These are phyloP conservation scores for Penicillium angulare DNA, from an alignment of 495 filamentous ascomycete species.

Conservation along the genomic window DNA sequence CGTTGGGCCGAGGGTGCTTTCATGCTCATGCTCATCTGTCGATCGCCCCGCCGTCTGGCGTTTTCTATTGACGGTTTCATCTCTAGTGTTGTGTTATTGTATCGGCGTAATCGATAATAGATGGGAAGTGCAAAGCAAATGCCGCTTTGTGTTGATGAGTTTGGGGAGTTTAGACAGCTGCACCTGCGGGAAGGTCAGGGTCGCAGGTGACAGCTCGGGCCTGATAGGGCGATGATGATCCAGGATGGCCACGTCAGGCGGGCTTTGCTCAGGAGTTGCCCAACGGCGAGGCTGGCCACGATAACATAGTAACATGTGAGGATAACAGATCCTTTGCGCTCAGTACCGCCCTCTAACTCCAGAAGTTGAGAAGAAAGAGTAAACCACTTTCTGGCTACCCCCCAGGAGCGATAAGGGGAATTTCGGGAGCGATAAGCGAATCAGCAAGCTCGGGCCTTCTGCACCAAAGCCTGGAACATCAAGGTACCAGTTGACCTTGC, in stretches of 20 bases:
- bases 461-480: neutral
- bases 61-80: slow-evolving; percentile 38
- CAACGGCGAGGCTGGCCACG: slow-evolving; percentile 9
- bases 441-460: neutral
- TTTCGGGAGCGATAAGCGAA: slow-evolving; percentile 20
- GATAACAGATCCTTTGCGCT: no score
- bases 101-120: slow-evolving; percentile 4
- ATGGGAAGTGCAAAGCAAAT: slow-evolving; percentile 3
- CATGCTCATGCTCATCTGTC: slow-evolving; percentile 34
- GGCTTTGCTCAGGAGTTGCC: slow-evolving; percentile 6
- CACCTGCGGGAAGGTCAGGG: slow-evolving; percentile 3
- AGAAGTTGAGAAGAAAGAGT: neutral
- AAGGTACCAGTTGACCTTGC: neutral
- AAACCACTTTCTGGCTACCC: neutral
- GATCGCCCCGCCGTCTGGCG: slow-evolving; percentile 30
- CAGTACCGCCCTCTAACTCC: no score
- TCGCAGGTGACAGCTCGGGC: slow-evolving; percentile 25
- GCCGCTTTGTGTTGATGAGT: neutral
- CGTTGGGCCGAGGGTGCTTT: slow-evolving; percentile 40
- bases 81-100: slow-evolving; percentile 6
- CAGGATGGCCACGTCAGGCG: slow-evolving; percentile 24
- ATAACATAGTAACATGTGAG: slow-evolving; percentile 20
- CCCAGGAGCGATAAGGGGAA: slow-evolving; percentile 20
- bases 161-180: neutral
- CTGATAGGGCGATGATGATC: slow-evolving; percentile 19